Percentiles rank a stretch among this genome's conserved stretches.
phyloP scores from a whole-genome alignment of 352 stramenopile genomes.

The Pythium guiyangense region DNA sequence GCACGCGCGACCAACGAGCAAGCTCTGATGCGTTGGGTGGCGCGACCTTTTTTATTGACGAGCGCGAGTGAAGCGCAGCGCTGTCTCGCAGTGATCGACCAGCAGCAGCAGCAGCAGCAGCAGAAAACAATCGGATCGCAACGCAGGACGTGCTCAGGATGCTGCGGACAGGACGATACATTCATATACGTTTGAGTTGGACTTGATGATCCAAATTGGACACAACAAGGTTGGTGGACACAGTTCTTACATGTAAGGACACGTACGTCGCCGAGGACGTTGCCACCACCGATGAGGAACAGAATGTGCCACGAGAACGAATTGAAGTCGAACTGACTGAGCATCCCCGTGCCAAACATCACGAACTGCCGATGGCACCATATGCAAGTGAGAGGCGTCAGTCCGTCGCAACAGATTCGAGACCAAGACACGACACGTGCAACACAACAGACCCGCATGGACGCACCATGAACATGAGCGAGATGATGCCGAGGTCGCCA shows the following conservation, averaged over 20 bases:
- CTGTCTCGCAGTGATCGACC: too few species aligned
- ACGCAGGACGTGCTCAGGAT: too few species aligned
- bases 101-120: too few species aligned
- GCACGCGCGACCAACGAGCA: neutral
- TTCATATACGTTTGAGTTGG: too few species aligned
- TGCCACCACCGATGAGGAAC: conserved; percentile 90
- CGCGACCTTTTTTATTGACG: too few species aligned
- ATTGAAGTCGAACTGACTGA: conserved; percentile 93
- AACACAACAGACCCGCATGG: neutral
- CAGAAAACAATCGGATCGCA: too few species aligned
- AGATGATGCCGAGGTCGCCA: conserved; percentile 89
- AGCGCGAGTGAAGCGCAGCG: too few species aligned
- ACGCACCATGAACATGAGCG: conserved; percentile 87
- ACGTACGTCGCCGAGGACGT: conserved; percentile 87
- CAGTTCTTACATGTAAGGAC: too few species aligned
- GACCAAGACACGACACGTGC: neutral
- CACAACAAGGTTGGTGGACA: too few species aligned
- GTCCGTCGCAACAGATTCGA: neutral
- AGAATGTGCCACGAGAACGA: conserved; percentile 93
- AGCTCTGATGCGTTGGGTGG: neutral
- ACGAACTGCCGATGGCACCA: conserved; percentile 37
- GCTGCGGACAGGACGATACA: too few species aligned
- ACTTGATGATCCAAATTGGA: too few species aligned
- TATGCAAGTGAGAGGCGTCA: neutral
- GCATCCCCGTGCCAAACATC: conserved; percentile 86